Evolutionary conservation across 1,284 basidiomycete species (phyloP), one percentile per base, ranked within the genome.

Genomic region (Puccinia novopanici): DNA sequence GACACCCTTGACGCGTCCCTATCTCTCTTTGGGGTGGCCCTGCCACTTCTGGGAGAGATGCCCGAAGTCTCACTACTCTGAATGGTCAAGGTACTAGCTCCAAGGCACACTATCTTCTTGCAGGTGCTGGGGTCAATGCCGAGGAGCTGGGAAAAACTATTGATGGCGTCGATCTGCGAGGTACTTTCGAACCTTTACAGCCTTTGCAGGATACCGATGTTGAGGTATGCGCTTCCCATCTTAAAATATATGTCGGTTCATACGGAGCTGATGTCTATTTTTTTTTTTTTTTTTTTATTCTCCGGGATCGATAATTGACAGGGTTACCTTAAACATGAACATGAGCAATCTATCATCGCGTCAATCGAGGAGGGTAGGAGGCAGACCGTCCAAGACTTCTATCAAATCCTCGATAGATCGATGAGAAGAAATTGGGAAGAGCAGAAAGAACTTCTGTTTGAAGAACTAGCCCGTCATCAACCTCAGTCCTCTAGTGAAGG

Each of bases 341-440:
- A 96, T 84, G 94, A 98, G 86, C 94, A 96, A 86, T 93, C 93
- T 82, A 90, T 98, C 80, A 93, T 97, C 82, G 92, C 93, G 4
- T 93, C 93, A 2, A 95, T 98, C 81, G 94, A 97, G 85, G 93
- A 96, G 84, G 92, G 92, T 5, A 88, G 94, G 68, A 90, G 91
- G 81, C 81, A 82, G 83, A 96, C 94, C 0, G 91, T 94, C 83
- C 89, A 92, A 82, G 91, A 93, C 82, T 95, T 96, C 84, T 93
- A 95, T 84, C 89, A 89, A 50, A 90, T 91, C 55, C 87, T 95
- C 57, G 92, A 94, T 84, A 90, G 91, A 63, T 89, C 91, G 93
- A n/a, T n/a, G n/a, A n/a, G n/a, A n/a, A n/a, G n/a, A n/a, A n/a
- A n/a, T n/a, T n/a, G n/a, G n/a, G n/a, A 96, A 84, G 89, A 90